phyloP scores from a whole-genome alignment of 805 yeast species.

The Starmerella cellae region DNA sequence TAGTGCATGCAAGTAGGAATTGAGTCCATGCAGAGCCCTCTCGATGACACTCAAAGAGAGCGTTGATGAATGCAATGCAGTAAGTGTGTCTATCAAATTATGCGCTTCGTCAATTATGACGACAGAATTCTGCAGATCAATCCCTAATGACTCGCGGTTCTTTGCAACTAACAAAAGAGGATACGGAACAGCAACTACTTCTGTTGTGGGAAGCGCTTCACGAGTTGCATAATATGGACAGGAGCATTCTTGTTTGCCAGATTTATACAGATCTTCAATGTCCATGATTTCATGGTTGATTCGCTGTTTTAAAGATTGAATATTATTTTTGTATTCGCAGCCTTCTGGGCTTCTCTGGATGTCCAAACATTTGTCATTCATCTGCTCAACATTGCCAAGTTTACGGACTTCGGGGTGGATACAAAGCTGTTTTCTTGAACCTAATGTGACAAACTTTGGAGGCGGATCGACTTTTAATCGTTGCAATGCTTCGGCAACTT shows the following conservation, averaged over 20 bases:
- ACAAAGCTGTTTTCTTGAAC: slow-evolving; percentile 76
- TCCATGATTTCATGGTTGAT: slow-evolving; percentile 53
- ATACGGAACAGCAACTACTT: slow-evolving; percentile 73
- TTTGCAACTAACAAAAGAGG: slow-evolving; percentile 54
- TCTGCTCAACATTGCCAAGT: slow-evolving; percentile 36
- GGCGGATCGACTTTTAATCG: slow-evolving; percentile 52
- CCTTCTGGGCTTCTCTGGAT: slow-evolving; percentile 36
- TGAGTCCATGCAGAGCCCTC: slow-evolving; percentile 36
- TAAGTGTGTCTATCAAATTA: slow-evolving; percentile 65
- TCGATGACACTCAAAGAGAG: slow-evolving; percentile 40
- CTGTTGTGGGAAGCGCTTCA: slow-evolving; percentile 43
- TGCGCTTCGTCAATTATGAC: slow-evolving; percentile 89
- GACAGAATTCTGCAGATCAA: slow-evolving; percentile 49
- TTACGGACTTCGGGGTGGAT: slow-evolving; percentile 49
- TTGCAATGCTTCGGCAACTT: slow-evolving; percentile 59
- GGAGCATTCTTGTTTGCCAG: slow-evolving; percentile 44
- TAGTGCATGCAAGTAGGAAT: slow-evolving; percentile 46
- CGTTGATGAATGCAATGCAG: slow-evolving; percentile 50
- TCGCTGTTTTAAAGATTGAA: slow-evolving; percentile 24
- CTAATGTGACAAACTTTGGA: slow-evolving; percentile 57
- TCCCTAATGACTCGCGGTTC: slow-evolving; percentile 45
- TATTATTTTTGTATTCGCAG: slow-evolving; percentile 35
- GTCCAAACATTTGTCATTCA: slow-evolving; percentile 74
- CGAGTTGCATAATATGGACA: slow-evolving; percentile 80
- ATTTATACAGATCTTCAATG: slow-evolving; percentile 58